These are phyloP conservation scores for Candida nonsorbophila DNA, from an alignment of 805 yeast species.

Conservation along the genomic window DNA sequence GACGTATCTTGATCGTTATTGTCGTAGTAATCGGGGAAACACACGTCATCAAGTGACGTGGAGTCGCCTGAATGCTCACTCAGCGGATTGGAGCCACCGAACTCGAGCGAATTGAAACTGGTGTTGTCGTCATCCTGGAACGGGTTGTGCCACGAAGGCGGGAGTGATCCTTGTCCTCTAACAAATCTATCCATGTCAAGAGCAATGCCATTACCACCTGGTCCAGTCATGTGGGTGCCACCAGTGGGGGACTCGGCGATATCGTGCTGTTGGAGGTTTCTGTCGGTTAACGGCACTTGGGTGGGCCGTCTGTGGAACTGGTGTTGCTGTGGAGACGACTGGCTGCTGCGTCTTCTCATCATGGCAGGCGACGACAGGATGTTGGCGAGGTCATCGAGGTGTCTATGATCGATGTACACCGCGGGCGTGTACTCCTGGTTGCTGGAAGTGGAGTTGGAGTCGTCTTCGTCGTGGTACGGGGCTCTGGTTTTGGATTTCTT, in stretches of 20 bases:
- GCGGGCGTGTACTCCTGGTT: slow-evolving; percentile 3
- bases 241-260: slow-evolving; percentile 8
- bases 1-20: slow-evolving; percentile 17
- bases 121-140: slow-evolving; percentile 8
- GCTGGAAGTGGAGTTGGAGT: slow-evolving; percentile 6
- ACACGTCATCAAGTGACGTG: slow-evolving; percentile 86
- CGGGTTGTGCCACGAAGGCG: background rate
- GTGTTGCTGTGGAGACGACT: slow-evolving; percentile 2
- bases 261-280: slow-evolving; percentile 26
- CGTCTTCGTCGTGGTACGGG: slow-evolving; percentile 6
- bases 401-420: slow-evolving; percentile 28
- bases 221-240: slow-evolving; percentile 11
- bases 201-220: slow-evolving; percentile 15
- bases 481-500: too few relatives aligned
- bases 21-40: slow-evolving; percentile 70
- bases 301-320: slow-evolving; percentile 4
- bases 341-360: slow-evolving; percentile 16
- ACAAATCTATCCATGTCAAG: slow-evolving; percentile 37
- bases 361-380: slow-evolving; percentile 24
- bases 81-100: slow-evolving; percentile 58
- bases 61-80: slow-evolving; percentile 57
- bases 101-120: slow-evolving; percentile 27
- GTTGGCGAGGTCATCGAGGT: slow-evolving; percentile 20
- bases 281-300: slow-evolving; percentile 30
- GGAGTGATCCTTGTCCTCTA: slow-evolving; percentile 17